These are phyloP conservation scores for Phytopythium sindhum DNA, from an alignment of 352 stramenopile genomes.

Conservation along the genomic window DNA sequence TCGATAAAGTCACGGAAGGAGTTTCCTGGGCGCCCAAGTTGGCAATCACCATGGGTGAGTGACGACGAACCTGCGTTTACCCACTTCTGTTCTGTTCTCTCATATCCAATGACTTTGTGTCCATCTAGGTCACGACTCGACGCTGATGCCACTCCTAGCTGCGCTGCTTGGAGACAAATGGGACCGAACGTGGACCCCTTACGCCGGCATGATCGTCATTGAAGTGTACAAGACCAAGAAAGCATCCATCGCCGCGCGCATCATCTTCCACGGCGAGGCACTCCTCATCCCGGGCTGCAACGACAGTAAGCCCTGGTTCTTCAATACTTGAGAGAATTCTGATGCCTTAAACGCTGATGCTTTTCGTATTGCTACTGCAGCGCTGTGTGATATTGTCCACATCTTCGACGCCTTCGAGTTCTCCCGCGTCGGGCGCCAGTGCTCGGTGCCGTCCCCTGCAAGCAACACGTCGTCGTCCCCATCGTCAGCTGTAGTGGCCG, in stretches of 20 bases:
- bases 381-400: slow-evolving; percentile 57
- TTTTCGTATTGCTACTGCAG: slow-evolving; percentile 12
- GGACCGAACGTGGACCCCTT: slow-evolving; percentile 84
- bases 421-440: slow-evolving; percentile 44
- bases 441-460: slow-evolving; percentile 20
- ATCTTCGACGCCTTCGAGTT: slow-evolving; percentile 58
- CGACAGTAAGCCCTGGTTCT: slow-evolving; percentile 44
- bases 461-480: background rate
- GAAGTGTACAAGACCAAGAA: slow-evolving; percentile 81
- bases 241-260: slow-evolving; percentile 45
- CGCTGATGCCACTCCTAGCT: slow-evolving; percentile 81
- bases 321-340: background rate
- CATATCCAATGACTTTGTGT: background rate
- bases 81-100: background rate
- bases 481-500: background rate
- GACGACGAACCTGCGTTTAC: slow-evolving; percentile 7
- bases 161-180: slow-evolving; percentile 69
- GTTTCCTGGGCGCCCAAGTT: slow-evolving; percentile 43
- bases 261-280: slow-evolving; percentile 76
- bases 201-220: slow-evolving; percentile 68
- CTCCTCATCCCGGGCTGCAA: slow-evolving; percentile 63
- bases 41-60: slow-evolving; percentile 71
- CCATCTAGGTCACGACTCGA: slow-evolving; percentile 60
- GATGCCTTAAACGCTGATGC: slow-evolving; percentile 7
- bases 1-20: slow-evolving; percentile 52